A percentile compares a stretch with the other conserved stretches of the same genome.
Evolutionary conservation across 495 filamentous ascomycete genomes (phyloP).

Genomic region (Tuber magnatum): DNA sequence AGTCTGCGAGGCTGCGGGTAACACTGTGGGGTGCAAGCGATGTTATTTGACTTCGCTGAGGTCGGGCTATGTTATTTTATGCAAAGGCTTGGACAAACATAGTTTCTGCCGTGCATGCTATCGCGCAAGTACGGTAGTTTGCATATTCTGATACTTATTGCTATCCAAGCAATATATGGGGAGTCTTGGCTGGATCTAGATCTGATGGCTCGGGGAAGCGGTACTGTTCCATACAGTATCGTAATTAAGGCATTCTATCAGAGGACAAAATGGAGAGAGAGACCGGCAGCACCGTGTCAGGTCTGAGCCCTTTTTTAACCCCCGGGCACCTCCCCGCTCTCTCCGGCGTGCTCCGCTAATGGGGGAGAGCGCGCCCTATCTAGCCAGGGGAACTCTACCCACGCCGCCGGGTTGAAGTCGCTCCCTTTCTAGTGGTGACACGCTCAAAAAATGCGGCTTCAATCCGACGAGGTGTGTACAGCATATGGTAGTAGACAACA

Average conservation of each 20-base stretch:
- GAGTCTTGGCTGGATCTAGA: neutral
- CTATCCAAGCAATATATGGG: neutral
- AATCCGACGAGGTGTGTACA: neutral
- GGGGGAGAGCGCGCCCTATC: neutral
- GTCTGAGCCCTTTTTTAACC: neutral
- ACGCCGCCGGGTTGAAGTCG: too few species aligned
- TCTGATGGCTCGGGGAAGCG: neutral
- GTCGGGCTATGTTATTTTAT: neutral
- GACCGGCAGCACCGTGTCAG: neutral
- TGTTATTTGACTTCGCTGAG: neutral
- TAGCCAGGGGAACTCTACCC: neutral
- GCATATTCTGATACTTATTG: neutral
- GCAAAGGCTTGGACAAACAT: neutral
- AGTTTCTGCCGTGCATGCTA: neutral
- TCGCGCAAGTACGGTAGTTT: neutral
- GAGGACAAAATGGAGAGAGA: neutral
- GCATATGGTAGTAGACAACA: neutral
- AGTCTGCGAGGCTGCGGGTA: neutral
- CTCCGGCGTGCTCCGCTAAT: neutral
- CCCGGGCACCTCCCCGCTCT: neutral
- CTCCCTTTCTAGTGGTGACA: too few species aligned
- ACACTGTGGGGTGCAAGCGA: neutral
- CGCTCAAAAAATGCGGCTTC: too few species aligned
- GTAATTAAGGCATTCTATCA: neutral
- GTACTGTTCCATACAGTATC: neutral